These are phyloP conservation scores for Schizophyllum commune DNA, from an alignment of 1,284 basidiomycete genomes.

Conservation along the genomic window DNA sequence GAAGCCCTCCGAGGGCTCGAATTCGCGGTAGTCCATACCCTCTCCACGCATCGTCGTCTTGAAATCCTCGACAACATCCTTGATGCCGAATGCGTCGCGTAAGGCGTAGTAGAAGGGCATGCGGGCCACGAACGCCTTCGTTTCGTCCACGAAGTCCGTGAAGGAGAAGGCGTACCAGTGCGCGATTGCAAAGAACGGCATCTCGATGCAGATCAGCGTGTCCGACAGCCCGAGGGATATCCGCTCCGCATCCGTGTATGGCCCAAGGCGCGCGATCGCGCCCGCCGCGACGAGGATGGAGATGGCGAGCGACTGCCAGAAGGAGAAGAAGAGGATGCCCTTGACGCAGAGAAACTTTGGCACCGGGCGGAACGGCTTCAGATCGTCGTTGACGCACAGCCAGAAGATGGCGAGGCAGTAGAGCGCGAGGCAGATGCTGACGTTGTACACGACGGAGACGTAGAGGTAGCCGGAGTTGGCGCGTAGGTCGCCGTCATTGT, in stretches of 20 bases:
- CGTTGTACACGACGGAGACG: slow-evolving; percentile 77
- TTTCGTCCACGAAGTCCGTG: slow-evolving; percentile 74
- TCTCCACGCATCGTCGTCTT: slow-evolving; percentile 80
- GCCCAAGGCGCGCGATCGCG: slow-evolving; percentile 71
- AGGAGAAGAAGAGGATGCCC: slow-evolving; percentile 95
- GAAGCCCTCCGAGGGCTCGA: slow-evolving; percentile 90
- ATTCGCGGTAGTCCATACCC: slow-evolving; percentile 92
- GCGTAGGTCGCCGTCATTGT: slow-evolving; percentile 84
- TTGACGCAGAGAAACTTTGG: slow-evolving; percentile 98
- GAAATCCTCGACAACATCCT: slow-evolving; percentile 85
- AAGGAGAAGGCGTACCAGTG: slow-evolving; percentile 87
- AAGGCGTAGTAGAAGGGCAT: slow-evolving; percentile 85
- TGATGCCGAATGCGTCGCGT: slow-evolving; percentile 79
- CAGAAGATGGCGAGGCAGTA: slow-evolving; percentile 95
- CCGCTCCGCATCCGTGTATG: slow-evolving; percentile 83
- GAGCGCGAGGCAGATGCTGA: slow-evolving; percentile 65
- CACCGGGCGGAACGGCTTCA: slow-evolving; percentile 82
- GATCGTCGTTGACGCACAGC: slow-evolving; percentile 80
- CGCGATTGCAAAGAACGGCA: slow-evolving; percentile 94
- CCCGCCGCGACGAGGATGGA: slow-evolving; percentile 84
- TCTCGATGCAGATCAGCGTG: slow-evolving; percentile 90
- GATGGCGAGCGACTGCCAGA: slow-evolving; percentile 91
- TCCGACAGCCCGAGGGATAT: slow-evolving; percentile 89
- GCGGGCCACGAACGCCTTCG: slow-evolving; percentile 68
- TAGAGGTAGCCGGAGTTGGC: slow-evolving; percentile 89